Evolutionary conservation across 2,329 filamentous ascomycete species (phyloP).

Genomic region (Sporothrix inflata): DNA sequence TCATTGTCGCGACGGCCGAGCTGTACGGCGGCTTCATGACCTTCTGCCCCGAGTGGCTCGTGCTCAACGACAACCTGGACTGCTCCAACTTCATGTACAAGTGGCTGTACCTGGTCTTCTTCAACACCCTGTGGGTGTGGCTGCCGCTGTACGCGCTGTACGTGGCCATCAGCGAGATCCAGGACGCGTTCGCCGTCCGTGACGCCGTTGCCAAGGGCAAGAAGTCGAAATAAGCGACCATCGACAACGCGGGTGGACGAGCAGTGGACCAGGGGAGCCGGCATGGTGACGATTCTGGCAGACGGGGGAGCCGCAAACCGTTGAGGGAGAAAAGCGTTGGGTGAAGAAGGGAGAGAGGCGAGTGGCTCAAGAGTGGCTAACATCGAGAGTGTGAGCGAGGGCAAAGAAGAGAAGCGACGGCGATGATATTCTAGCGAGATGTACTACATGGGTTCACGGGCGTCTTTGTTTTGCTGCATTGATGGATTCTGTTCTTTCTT

Average conservation of each 20-base stretch:
- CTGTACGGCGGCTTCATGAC: conserved; percentile 73
- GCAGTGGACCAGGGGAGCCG: not conserved
- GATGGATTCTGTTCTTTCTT: too few species aligned
- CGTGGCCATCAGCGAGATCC: conserved; percentile 58
- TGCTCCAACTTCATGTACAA: conserved; percentile 69
- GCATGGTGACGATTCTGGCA: not conserved
- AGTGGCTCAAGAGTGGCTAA: not conserved
- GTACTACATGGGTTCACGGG: not conserved
- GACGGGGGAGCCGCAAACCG: not conserved
- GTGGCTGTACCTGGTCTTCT: conserved; percentile 70
- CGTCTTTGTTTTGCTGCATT: not conserved
- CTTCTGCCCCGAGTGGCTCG: conserved; percentile 71
- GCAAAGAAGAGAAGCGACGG: not conserved
- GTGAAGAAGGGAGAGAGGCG: not conserved
- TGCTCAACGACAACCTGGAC: conserved; percentile 64
- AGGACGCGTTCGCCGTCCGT: conserved; percentile 54
- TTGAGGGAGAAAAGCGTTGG: not conserved
- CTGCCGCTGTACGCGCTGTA: conserved; percentile 64
- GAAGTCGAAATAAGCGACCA: conserved; percentile 40
- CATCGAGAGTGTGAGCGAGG: not conserved
- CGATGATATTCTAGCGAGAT: not conserved
- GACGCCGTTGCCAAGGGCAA: conserved; percentile 39
- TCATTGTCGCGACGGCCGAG: conserved; percentile 67
- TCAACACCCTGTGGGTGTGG: conserved; percentile 70
- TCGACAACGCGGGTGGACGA: not conserved